Evolutionary conservation across 2,329 filamentous ascomycete species (phyloP), one percentile per base, ranked within the genome.

Genomic region (Arthrinium phaeospermum): DNA sequence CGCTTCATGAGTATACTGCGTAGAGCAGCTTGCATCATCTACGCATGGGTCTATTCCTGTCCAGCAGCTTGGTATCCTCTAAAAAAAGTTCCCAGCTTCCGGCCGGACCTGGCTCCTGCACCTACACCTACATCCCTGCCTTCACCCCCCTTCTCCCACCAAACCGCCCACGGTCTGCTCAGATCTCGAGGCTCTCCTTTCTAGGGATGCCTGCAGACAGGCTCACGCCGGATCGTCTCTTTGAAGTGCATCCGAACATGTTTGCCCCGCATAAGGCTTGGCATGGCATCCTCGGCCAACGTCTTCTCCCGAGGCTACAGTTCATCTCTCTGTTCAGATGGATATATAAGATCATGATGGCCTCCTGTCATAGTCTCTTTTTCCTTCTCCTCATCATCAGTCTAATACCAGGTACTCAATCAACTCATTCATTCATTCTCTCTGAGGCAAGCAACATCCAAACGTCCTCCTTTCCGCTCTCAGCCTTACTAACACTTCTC

Each of bases 361-460:
- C 71, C 69, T 75, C 75, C 75, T 67, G 72, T 77, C 74, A 74
- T 73, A 71, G 72, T 46, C 70, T 75, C 72, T 72, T 76, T 74
- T 78, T 79, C 77, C 61, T 75, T 71, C 73, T 74, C 75, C 72
- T 77, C 72, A 77, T 79, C 81, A 82, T 81, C 79, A 73, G 76
- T 77, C 72, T 75, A 77, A 75, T 75, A 79, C 78, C 78, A 80
- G 78, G 73, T 81, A 72, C 70, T 67, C 72, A 75, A 72, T 74
- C 74, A 75, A 77, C 76, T 81, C 81, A 79, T 81, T 73, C 76
- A 74, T 78, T 82, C 83, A 81, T 83, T 85, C 80, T 78, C 83
- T 81, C 81, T 84, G 84, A 86, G 85, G 85, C 85, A 79, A 80
- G 82, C 51, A 41, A 37, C 57, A 70, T 37, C 64, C 41, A 53